Base-by-base conservation (phyloP, 177 flowering plant genomes). In the Vitis hybrid region DNA sequence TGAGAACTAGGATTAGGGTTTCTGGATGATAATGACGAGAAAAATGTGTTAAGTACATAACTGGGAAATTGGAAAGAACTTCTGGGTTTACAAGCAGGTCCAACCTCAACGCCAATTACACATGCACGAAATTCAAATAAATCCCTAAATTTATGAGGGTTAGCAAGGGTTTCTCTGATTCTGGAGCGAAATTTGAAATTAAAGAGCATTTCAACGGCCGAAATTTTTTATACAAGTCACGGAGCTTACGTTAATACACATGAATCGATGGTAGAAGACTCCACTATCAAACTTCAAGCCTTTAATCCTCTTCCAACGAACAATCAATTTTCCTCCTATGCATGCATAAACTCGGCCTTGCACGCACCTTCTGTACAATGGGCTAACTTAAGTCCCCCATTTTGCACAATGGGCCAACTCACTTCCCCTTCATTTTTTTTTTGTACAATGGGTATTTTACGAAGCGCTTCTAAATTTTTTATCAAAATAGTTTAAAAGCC, bases 11-110 rank as follows among this genome's bases (percentile, higher is more conserved):
- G 19, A 14, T 64, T 19, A 32, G 56, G 63, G 68, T 55, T 69
- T 68, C 61, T 60, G 7, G 75, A 59, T 64, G 77, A 52, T 34
- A 64, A 40, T 2, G 73, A 77, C 8, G 84, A 82, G 64, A 63
- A 75, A 57, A 56, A 55, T n/a, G 67, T 55, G 58, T 30, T 18
- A 58, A 58, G 5, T 13, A 49, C 18, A 32, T 23, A 9, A 52
- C n/a, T 13, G 50, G 32, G 9, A 14, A 50, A 61, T 62, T 50
- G 71, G 66, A 52, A 50, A 55, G 40, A 61, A 51, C 56, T 17
- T 62, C 21, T 61, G 56, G 26, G 45, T 49, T 61, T 5, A 63
- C 5, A 34, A 21, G 58, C 34, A 61, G 49, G 62, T 60, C 26
- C 56, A 32, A 34, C 52, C 10, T 59, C 12, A 61, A 32, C 10